A percentile compares a stretch with the other conserved stretches of the same genome.
These are phyloP conservation scores for Salvia miltiorrhiza DNA, from an alignment of 257 asterid genomes.

Conservation along the genomic window DNA sequence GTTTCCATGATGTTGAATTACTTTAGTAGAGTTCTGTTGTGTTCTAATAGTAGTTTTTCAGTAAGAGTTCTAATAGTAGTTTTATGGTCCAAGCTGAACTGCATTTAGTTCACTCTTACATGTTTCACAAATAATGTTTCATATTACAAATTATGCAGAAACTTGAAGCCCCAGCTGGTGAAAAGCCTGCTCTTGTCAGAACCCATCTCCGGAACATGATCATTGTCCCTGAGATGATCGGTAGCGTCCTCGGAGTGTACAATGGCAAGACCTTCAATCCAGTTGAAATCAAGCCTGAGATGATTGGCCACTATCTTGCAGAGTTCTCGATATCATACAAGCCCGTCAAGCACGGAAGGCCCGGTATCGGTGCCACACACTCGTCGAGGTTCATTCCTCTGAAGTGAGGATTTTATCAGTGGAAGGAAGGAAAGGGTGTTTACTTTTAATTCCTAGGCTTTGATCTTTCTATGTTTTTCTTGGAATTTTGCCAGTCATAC, in stretches of 20 bases:
- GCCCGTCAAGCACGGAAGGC: constrained; percentile 91
- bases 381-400: constrained; percentile 86
- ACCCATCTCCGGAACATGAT: constrained; percentile 86
- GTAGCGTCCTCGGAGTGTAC: constrained; percentile 79
- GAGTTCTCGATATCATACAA: constrained; percentile 86
- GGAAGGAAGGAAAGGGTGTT: background rate
- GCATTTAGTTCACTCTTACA: background rate
- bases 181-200: constrained; percentile 74
- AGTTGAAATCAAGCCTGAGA: constrained; percentile 86
- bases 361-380: constrained; percentile 93
- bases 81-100: background rate
- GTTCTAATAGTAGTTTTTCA: background rate
- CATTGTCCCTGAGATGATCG: constrained; percentile 88
- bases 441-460: background rate
- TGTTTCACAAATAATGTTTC: background rate
- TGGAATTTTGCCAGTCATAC: too few species aligned
- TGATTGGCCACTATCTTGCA: constrained; percentile 82
- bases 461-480: background rate
- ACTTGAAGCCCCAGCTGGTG: constrained; percentile 76
- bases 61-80: background rate
- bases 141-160: constrained; percentile 35
- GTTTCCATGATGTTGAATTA: background rate
- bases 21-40: background rate
- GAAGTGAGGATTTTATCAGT: constrained; percentile 33
- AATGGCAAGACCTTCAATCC: constrained; percentile 85